These are phyloP conservation scores for Syzygium grande DNA, from an alignment of 345 rosid genomes.

Conservation along the genomic window DNA sequence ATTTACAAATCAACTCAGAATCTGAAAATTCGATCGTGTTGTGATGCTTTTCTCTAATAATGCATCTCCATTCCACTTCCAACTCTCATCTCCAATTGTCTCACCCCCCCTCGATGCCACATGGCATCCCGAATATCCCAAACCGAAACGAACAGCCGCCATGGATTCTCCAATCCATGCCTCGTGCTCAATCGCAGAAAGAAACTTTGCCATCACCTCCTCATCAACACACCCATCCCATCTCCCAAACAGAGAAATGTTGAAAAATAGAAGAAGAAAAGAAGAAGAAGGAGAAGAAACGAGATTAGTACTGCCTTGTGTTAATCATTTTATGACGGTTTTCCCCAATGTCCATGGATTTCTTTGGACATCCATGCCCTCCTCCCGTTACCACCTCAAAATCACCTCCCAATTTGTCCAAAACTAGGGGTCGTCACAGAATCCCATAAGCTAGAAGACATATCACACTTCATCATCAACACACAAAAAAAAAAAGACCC, in stretches of 20 bases:
- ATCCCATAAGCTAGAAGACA: neutral
- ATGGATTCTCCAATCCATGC: neutral
- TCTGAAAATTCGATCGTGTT: neutral
- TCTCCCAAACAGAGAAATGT: neutral
- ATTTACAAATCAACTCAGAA: neutral
- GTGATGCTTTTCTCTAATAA: neutral
- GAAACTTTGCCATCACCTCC: neutral
- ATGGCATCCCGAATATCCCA: constrained; percentile 47
- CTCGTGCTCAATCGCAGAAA: neutral
- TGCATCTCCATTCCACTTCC: constrained; percentile 35
- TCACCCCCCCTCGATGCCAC: constrained; percentile 31
- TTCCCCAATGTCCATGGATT: neutral
- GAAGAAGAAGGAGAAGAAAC: neutral
- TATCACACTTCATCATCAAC: constrained; percentile 5
- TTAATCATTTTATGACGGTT: neutral
- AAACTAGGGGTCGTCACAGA: constrained; percentile 5
- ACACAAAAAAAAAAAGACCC: neutral
- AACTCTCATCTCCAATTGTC: constrained; percentile 36
- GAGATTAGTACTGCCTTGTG: neutral
- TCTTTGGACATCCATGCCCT: neutral
- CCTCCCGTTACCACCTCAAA: neutral
- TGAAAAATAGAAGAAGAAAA: neutral
- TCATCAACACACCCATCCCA: neutral
- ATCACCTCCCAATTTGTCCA: constrained; percentile 8
- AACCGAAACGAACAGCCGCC: neutral